These are phyloP conservation scores for Amylostereum chailletii DNA, from an alignment of 1,284 basidiomycete genomes.

Conservation along the genomic window DNA sequence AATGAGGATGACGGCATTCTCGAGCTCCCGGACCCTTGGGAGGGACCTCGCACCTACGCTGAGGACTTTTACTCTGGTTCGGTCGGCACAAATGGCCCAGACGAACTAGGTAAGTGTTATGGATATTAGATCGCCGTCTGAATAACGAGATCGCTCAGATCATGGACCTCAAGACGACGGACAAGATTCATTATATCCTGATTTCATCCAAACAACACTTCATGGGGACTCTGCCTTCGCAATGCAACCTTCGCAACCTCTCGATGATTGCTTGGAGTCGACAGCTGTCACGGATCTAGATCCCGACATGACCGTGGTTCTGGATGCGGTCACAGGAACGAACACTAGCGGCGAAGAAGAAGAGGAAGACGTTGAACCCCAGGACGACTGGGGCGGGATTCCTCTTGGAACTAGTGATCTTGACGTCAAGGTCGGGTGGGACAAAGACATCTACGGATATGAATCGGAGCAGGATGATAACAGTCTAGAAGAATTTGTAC, in stretches of 20 bases:
- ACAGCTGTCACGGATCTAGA: too few species aligned
- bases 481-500: not conserved
- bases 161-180: not conserved
- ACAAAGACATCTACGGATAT: constrained; percentile 1
- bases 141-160: not conserved
- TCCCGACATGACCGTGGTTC: too few species aligned
- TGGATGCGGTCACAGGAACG: constrained; percentile 2
- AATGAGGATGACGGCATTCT: constrained; percentile 8
- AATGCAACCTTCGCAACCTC: too few species aligned
- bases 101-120: not conserved
- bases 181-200: too few species aligned
- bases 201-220: too few species aligned
- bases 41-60: constrained; percentile 37
- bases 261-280: too few species aligned
- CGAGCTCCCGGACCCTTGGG: constrained; percentile 42
- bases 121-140: too few species aligned
- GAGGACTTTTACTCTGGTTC: constrained; percentile 38
- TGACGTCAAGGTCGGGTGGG: constrained; percentile 12
- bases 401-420: constrained; percentile 19
- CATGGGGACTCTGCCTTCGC: too few species aligned
- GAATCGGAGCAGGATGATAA: constrained; percentile 6
- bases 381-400: constrained; percentile 7
- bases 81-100: constrained; percentile 12
- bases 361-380: constrained; percentile 19
- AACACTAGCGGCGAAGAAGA: constrained; percentile 10